These are phyloP conservation scores for Akanthomyces muscarius DNA, from an alignment of 2,329 filamentous ascomycete genomes.

Conservation along the genomic window DNA sequence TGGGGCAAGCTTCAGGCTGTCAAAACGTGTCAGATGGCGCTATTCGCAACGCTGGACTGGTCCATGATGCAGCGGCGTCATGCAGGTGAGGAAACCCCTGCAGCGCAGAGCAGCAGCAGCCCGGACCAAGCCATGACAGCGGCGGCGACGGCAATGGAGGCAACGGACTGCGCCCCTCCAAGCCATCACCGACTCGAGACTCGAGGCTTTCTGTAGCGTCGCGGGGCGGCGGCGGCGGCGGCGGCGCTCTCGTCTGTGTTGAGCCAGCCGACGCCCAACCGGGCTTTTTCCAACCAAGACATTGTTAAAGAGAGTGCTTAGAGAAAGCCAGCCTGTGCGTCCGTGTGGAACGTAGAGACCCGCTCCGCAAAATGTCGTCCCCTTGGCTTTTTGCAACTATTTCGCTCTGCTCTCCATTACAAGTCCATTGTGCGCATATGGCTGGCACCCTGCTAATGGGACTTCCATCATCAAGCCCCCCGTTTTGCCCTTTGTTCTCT, in stretches of 20 bases:
- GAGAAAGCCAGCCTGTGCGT: not conserved
- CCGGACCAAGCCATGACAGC: too few species aligned
- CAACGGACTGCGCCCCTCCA: not conserved
- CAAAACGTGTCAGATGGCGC: slow-evolving; percentile 16
- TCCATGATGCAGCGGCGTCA: not conserved
- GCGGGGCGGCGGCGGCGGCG: too few species aligned
- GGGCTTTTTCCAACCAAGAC: not conserved
- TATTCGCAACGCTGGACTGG: slow-evolving; percentile 4
- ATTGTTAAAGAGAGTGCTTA: not conserved
- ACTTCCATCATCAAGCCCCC: too few species aligned
- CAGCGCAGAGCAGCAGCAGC: not conserved
- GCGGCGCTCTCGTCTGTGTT: too few species aligned
- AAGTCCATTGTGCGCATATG: not conserved
- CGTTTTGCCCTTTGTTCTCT: too few species aligned
- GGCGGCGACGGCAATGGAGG: not conserved
- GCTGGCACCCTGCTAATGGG: too few species aligned
- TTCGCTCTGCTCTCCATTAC: not conserved
- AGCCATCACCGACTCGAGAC: not conserved
- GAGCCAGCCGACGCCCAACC: not conserved
- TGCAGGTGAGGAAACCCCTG: slow-evolving; percentile 1
- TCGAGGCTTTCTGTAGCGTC: not conserved
- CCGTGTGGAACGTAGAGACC: slow-evolving; percentile 7
- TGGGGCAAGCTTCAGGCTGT: not conserved
- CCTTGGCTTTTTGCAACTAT: not conserved
- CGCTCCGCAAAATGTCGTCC: not conserved